phyloP scores from a whole-genome alignment of 164 flowering plant genomes.

The Macadamia integrifolia region DNA sequence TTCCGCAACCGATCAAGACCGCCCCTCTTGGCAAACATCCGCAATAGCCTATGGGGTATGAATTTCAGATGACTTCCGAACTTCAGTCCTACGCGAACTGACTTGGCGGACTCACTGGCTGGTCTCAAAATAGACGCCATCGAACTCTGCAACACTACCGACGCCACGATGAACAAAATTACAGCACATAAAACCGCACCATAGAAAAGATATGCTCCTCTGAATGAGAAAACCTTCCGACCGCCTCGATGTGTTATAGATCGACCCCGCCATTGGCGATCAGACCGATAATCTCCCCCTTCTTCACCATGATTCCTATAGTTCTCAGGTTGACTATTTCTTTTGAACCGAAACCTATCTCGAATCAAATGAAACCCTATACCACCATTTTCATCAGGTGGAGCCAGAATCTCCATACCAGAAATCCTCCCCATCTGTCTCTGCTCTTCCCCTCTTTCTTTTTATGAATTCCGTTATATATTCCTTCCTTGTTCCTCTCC shows the following conservation, averaged over 20 bases:
- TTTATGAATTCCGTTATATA: not conserved
- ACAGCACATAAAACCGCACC: constrained; percentile 35
- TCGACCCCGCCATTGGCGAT: constrained; percentile 36
- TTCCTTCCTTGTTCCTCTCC: not conserved
- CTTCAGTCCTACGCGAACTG: constrained; percentile 32
- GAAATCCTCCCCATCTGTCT: constrained; percentile 17
- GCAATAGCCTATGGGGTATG: constrained; percentile 23
- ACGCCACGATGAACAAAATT: constrained; percentile 43
- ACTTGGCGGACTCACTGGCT: constrained; percentile 20
- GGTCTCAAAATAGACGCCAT: constrained; percentile 38
- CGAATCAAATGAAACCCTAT: constrained; percentile 12
- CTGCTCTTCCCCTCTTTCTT: not conserved
- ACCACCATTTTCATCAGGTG: constrained; percentile 14
- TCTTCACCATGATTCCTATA: constrained; percentile 10
- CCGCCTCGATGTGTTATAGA: constrained; percentile 30
- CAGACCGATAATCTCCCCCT: constrained; percentile 19
- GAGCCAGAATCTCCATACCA: constrained; percentile 8
- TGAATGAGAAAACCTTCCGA: constrained; percentile 40
- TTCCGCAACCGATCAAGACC: constrained; percentile 41
- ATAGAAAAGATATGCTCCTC: constrained; percentile 41
- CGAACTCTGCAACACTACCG: constrained; percentile 61
- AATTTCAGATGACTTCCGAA: constrained; percentile 54
- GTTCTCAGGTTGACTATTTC: constrained; percentile 13
- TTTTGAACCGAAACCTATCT: constrained; percentile 8
- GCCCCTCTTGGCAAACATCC: constrained; percentile 21